Conservation (phyloP, 345 rosid species). For the Rhizophora mangle region DNA sequence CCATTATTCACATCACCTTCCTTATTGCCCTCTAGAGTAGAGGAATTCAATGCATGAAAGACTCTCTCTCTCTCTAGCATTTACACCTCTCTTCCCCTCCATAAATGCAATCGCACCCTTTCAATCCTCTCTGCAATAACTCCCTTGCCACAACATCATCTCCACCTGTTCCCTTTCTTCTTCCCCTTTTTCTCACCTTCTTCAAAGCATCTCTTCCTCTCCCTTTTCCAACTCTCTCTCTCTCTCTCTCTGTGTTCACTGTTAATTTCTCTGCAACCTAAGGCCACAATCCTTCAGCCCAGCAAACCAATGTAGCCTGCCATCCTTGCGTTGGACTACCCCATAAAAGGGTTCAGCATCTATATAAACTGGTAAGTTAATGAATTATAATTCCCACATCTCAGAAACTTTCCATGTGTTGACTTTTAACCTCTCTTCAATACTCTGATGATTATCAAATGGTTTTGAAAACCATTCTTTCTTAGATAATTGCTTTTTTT, state of each 20-base stretch:
- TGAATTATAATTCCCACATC: too few species aligned
- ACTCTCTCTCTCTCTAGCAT: constrained; percentile 29
- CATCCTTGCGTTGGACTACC: too few species aligned
- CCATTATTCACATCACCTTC: constrained; percentile 11
- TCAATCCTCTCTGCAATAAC: constrained; percentile 70
- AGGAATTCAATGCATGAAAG: constrained; percentile 10
- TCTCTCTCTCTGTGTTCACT: constrained; percentile 5
- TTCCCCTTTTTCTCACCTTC: constrained; percentile 16
- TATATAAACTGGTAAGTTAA: too few species aligned
- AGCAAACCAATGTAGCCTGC: too few species aligned
- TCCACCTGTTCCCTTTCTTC: constrained; percentile 27
- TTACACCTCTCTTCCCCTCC: constrained; percentile 40
- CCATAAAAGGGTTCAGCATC: too few species aligned
- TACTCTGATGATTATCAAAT: too few species aligned
- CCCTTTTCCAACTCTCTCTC: not conserved
- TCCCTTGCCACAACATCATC: constrained; percentile 48
- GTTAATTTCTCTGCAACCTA: not conserved
- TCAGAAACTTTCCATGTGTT: too few species aligned
- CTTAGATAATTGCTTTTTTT: too few species aligned
- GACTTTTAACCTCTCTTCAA: too few species aligned
- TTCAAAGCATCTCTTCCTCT: not conserved
- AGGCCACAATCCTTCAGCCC: not conserved
- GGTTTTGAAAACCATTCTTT: too few species aligned
- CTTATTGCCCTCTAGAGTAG: not conserved
- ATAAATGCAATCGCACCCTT: constrained; percentile 78